Evolutionary conservation across 768 basidiomycete species (phyloP).

Genomic region (Suillus americanus): DNA sequence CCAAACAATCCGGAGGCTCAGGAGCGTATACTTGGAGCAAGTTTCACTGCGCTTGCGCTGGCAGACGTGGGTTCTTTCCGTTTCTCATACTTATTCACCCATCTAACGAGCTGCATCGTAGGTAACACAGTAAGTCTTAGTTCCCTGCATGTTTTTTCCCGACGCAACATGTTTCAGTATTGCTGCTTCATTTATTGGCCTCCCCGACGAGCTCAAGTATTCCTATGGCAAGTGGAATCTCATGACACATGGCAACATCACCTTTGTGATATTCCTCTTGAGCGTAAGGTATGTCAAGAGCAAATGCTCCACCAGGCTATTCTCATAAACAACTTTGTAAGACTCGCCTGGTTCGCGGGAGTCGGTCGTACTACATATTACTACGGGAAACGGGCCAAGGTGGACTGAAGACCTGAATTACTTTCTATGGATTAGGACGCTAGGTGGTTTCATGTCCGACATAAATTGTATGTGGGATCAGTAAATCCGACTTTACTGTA

Average conservation of each 20-base stretch:
- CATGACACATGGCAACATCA: slow-evolving; percentile 78
- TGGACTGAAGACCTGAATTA: background rate
- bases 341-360: slow-evolving; percentile 56
- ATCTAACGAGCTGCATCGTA: slow-evolving; percentile 24
- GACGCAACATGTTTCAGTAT: slow-evolving; percentile 44
- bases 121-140: slow-evolving; percentile 58
- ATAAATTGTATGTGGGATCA: background rate
- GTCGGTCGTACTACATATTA: slow-evolving; percentile 48
- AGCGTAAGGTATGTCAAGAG: slow-evolving; percentile 48
- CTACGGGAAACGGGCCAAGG: slow-evolving; percentile 23
- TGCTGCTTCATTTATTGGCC: slow-evolving; percentile 50
- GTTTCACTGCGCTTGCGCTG: slow-evolving; percentile 60
- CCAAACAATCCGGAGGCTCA: slow-evolving; percentile 57
- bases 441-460: too few relatives aligned
- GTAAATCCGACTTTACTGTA: background rate
- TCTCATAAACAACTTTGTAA: slow-evolving; percentile 21
- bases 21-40: slow-evolving; percentile 66
- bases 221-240: slow-evolving; percentile 59
- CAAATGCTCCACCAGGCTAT: background rate
- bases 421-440: background rate
- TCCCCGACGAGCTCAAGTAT: slow-evolving; percentile 57
- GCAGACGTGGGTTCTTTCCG: slow-evolving; percentile 57
- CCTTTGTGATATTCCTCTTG: slow-evolving; percentile 57
- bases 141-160: slow-evolving; percentile 8
- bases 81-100: background rate